Conservation (phyloP, 257 asterid species). For the Forsythia viridissima region DNA sequence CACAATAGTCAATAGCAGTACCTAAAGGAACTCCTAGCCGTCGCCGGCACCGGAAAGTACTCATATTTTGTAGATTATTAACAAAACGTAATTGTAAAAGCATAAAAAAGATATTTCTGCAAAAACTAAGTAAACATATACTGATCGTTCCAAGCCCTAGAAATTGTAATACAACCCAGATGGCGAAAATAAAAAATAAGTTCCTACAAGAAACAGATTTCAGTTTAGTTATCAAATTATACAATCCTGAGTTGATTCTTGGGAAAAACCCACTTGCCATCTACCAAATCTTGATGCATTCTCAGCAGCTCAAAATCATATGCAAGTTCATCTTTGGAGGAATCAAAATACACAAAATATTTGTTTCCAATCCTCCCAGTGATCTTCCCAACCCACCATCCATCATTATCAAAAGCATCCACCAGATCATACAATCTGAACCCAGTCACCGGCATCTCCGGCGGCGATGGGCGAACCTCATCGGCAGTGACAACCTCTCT, state of each 20-base stretch:
- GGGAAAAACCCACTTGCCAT: constrained; percentile 25
- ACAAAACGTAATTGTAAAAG: no score
- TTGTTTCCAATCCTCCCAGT: background rate
- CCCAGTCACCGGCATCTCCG: background rate
- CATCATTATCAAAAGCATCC: constrained; percentile 34
- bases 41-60: no score
- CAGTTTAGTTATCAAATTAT: no score
- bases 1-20: no score
- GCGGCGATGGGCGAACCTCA: constrained; percentile 33
- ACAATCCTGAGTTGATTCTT: background rate
- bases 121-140: no score
- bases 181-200: no score
- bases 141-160: no score
- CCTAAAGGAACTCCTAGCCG: no score
- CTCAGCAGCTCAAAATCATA: constrained; percentile 22
- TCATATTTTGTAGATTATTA: no score
- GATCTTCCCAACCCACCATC: constrained; percentile 38
- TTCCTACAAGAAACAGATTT: no score
- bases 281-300: constrained; percentile 36
- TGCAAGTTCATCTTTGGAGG: constrained; percentile 10
- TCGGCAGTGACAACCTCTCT: constrained; percentile 25
- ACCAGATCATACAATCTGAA: constrained; percentile 10
- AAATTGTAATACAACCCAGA: no score
- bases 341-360: constrained; percentile 21
- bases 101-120: no score